These are phyloP conservation scores for Murraya koenigii DNA, from an alignment of 345 rosid species.

Conservation along the genomic window DNA sequence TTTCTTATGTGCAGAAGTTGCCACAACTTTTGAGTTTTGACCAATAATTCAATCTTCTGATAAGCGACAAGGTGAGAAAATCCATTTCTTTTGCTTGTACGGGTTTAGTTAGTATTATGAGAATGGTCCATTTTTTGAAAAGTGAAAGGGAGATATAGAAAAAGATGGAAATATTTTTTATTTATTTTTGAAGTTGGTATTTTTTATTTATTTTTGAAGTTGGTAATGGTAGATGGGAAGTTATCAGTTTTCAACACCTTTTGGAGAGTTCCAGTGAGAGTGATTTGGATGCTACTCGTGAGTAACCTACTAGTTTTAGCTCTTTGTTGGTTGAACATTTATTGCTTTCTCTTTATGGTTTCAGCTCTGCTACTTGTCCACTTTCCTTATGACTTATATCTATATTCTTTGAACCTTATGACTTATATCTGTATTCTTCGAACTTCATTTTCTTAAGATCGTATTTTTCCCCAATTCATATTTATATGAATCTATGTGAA, in stretches of 20 bases:
- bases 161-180: too few relatives aligned
- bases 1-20: conserved; percentile 33
- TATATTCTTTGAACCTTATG: conserved; percentile 25
- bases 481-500: conserved; percentile 10
- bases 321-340: conserved; percentile 64
- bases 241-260: conserved; percentile 23
- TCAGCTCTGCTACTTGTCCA: conserved; percentile 25
- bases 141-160: neutral
- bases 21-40: conserved; percentile 30
- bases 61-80: conserved; percentile 34
- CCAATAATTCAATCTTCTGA: conserved; percentile 32
- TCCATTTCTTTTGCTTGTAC: conserved; percentile 16
- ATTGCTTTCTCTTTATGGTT: conserved; percentile 30
- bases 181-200: conserved; percentile 21
- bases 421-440: conserved; percentile 23
- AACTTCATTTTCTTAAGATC: conserved; percentile 5
- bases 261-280: conserved; percentile 41
- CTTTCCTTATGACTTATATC: conserved; percentile 28
- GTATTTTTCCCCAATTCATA: conserved; percentile 11
- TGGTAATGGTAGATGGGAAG: conserved; percentile 21
- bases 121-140: neutral
- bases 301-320: conserved; percentile 49
- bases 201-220: conserved; percentile 16
- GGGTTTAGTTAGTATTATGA: conserved; percentile 1
- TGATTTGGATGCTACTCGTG: conserved; percentile 59